Percentiles rank a stretch among this genome's conserved stretches.
These are phyloP conservation scores for Caryopteris hybrid DNA, from an alignment of 305 asterid genomes.

Conservation along the genomic window DNA sequence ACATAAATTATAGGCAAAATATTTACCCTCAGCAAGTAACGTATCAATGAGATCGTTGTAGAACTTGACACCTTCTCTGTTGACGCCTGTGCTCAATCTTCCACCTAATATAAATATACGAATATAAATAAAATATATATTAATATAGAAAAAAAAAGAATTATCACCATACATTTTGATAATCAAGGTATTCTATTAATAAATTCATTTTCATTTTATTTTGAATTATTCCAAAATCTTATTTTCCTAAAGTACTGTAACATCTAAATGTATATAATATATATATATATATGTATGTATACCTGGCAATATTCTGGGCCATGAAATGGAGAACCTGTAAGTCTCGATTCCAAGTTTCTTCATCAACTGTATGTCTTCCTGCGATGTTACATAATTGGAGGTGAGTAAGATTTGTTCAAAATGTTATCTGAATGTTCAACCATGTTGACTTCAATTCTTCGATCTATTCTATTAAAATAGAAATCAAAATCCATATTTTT, in stretches of 20 bases:
- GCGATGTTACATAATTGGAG: too few species aligned
- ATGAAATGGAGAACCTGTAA: not conserved
- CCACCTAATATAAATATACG: not conserved
- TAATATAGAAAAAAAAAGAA: too few species aligned
- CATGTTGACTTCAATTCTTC: too few species aligned
- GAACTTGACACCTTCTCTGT: not conserved
- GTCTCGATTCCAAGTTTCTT: not conserved
- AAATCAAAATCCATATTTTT: too few species aligned
- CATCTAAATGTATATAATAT: too few species aligned
- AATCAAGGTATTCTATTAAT: too few species aligned
- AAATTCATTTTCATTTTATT: too few species aligned
- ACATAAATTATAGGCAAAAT: not conserved
- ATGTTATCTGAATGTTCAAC: not conserved
- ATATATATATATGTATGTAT: not conserved
- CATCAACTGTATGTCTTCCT: not conserved
- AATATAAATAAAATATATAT: too few species aligned
- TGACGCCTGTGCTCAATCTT: not conserved
- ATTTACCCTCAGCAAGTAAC: not conserved
- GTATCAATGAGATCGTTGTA: not conserved
- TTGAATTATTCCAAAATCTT: too few species aligned
- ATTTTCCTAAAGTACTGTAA: too few species aligned
- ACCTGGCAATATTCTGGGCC: not conserved
- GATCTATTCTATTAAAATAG: too few species aligned
- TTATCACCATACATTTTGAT: not conserved
- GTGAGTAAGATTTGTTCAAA: too few species aligned